Evolutionary conservation across 1,284 basidiomycete genomes (phyloP).

Genomic region (Leccinum olivaceoglutinosum): DNA sequence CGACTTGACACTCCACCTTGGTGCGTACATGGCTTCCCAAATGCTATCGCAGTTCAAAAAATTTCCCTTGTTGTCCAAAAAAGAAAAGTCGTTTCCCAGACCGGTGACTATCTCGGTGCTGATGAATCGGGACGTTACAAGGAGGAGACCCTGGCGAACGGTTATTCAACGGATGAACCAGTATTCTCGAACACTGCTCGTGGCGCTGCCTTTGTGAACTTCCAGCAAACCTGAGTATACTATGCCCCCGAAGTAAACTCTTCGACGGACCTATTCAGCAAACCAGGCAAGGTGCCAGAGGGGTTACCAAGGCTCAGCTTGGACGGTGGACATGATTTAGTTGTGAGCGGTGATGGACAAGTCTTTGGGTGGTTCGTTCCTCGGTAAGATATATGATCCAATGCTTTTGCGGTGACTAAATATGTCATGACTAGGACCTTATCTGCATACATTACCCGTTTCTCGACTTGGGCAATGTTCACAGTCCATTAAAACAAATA

Average conservation of each 20-base stretch:
- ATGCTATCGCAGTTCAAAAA: no score
- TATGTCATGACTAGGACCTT: slow-evolving; percentile 44
- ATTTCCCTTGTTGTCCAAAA: no score
- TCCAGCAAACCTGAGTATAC: slow-evolving; percentile 50
- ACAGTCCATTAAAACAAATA: slow-evolving; percentile 42
- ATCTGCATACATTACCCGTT: slow-evolving; percentile 55
- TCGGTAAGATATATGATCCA: slow-evolving; percentile 41
- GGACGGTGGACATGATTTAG: slow-evolving; percentile 67
- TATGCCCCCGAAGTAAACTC: slow-evolving; percentile 38
- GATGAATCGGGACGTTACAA: slow-evolving; percentile 45
- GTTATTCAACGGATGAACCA: slow-evolving; percentile 52
- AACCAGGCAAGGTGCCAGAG: slow-evolving; percentile 58
- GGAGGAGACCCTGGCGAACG: slow-evolving; percentile 46
- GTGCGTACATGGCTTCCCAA: no score
- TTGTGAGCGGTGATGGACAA: slow-evolving; percentile 56
- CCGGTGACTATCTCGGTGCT: slow-evolving; percentile 26
- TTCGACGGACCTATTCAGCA: slow-evolving; percentile 55
- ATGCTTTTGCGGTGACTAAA: slow-evolving; percentile 2
- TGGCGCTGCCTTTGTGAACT: slow-evolving; percentile 58
- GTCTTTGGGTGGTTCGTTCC: slow-evolving; percentile 68
- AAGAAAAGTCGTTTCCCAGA: no score
- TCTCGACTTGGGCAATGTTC: slow-evolving; percentile 46
- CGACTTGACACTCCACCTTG: no score
- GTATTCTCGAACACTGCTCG: slow-evolving; percentile 35
- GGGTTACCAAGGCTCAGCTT: slow-evolving; percentile 56